These are phyloP conservation scores for Acidomyces sp. DNA, from an alignment of 495 filamentous ascomycete genomes.

Conservation along the genomic window DNA sequence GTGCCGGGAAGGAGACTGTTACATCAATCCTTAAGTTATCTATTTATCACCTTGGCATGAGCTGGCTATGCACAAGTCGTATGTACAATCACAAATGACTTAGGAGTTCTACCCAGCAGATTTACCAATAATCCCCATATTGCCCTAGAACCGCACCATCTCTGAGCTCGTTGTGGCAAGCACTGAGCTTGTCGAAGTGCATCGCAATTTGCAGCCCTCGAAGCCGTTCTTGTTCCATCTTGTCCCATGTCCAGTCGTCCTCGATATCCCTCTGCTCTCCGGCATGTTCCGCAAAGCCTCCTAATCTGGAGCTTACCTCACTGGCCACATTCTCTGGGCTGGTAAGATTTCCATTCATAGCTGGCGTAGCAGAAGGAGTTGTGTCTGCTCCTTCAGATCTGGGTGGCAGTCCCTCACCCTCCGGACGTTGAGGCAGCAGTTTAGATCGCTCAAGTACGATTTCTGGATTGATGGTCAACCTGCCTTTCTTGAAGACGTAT, in stretches of 20 bases:
- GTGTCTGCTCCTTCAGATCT: conserved; percentile 12
- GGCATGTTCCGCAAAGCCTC: not conserved
- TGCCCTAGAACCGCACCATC: conserved; percentile 26
- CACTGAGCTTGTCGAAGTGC: conserved; percentile 27
- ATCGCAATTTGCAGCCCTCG: conserved; percentile 27
- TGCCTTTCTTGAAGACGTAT: conserved; percentile 81
- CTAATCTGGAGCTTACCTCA: conserved; percentile 10
- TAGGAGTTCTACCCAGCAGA: too few species aligned
- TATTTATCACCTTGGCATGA: too few species aligned
- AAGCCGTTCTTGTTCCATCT: conserved; percentile 28
- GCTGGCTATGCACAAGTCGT: too few species aligned
- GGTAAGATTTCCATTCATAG: not conserved
- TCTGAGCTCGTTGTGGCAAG: conserved; percentile 27
- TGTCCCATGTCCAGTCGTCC: conserved; percentile 31
- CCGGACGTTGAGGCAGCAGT: conserved; percentile 47
- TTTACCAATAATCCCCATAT: conserved; percentile 29
- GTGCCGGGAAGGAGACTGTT: too few species aligned
- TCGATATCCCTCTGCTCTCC: not conserved
- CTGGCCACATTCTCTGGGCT: conserved; percentile 9
- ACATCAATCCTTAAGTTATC: too few species aligned
- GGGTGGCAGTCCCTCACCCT: conserved; percentile 11
- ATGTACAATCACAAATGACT: too few species aligned
- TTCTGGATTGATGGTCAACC: conserved; percentile 75
- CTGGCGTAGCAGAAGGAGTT: conserved; percentile 6
- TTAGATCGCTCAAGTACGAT: conserved; percentile 53